phyloP scores from a whole-genome alignment of 1,139 yeast species.

The Geotrichum candidum region DNA sequence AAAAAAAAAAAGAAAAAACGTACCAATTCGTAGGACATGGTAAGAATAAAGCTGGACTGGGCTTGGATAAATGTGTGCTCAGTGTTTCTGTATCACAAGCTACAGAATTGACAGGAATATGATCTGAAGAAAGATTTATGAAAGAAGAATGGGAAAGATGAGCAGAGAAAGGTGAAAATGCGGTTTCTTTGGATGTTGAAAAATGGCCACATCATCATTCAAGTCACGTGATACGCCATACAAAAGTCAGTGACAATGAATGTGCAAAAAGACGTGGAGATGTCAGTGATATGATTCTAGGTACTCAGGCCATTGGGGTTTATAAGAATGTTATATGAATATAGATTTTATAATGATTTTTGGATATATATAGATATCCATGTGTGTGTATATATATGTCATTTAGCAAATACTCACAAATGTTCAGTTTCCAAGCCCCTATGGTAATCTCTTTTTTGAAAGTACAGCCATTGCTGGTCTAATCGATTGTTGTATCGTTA shows the following conservation, averaged over 20 bases:
- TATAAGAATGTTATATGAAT: no score
- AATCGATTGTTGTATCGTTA: background rate
- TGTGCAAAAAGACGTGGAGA: no score
- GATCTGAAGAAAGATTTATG: background rate
- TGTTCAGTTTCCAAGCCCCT: no score
- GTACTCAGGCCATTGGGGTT: no score
- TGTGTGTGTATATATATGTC: no score
- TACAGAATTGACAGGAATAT: background rate
- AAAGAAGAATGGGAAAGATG: background rate
- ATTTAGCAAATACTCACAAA: no score
- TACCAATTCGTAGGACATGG: conserved; percentile 5
- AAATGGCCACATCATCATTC: conserved; percentile 7
- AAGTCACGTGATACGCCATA: background rate
- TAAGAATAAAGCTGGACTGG: background rate
- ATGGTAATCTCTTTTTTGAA: no score
- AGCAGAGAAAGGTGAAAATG: background rate
- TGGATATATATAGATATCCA: no score
- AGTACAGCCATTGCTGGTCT: no score
- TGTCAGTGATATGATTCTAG: no score
- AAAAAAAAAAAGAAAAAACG: background rate
- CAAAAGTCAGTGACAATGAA: background rate
- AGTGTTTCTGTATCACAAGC: background rate
- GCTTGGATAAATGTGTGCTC: background rate
- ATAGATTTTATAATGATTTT: no score
- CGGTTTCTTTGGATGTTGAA: background rate